phyloP scores from a whole-genome alignment of 2,329 filamentous ascomycete genomes.

The Beauveria medogensis region DNA sequence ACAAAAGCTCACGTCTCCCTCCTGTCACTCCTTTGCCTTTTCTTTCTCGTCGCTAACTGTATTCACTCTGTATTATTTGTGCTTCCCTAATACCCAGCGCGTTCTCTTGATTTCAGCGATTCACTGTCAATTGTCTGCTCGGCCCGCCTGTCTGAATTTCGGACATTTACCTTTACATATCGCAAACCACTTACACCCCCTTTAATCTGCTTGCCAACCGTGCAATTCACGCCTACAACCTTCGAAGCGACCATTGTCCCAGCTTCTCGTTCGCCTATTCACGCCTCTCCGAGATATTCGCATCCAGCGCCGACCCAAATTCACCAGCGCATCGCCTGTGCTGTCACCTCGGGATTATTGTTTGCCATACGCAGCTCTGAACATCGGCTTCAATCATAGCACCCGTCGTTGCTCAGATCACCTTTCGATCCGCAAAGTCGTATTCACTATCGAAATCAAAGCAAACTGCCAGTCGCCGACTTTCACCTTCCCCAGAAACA shows the following conservation, averaged over 20 bases:
- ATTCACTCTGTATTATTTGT: constrained; percentile 11
- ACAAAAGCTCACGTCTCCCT: constrained; percentile 20
- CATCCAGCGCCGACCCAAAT: not conserved
- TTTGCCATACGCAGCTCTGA: constrained; percentile 1
- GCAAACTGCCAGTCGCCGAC: constrained; percentile 13
- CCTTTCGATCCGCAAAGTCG: constrained; percentile 6
- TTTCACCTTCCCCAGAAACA: constrained; percentile 17
- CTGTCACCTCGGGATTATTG: not conserved
- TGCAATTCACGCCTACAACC: constrained; percentile 6
- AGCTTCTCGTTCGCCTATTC: not conserved
- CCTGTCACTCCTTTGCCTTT: constrained; percentile 12
- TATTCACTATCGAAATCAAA: not conserved
- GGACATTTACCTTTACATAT: not conserved
- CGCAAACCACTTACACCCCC: constrained; percentile 9
- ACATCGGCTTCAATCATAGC: not conserved
- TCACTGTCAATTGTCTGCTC: not conserved
- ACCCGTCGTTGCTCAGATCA: constrained; percentile 7
- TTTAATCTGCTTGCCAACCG: constrained; percentile 4
- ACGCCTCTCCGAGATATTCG: not conserved
- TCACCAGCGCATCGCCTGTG: not conserved
- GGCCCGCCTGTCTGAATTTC: not conserved
- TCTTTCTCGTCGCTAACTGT: not conserved
- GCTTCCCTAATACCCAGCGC: constrained; percentile 19
- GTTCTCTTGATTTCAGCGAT: constrained; percentile 3
- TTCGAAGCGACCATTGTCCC: not conserved